phyloP scores from a whole-genome alignment of 2,329 filamentous ascomycete species.

The Juglanconis oblonga region DNA sequence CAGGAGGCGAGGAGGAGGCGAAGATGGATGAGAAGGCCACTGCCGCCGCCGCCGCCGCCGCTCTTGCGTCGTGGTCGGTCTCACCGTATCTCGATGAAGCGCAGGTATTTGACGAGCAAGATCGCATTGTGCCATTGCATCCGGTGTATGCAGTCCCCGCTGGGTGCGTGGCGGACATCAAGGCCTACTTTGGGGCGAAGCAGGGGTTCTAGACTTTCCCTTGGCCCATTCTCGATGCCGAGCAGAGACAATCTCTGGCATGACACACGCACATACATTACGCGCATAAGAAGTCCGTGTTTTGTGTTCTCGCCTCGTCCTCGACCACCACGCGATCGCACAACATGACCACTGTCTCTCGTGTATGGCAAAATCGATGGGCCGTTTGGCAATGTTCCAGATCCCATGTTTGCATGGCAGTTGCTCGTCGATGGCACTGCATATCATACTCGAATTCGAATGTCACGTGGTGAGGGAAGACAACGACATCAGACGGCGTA shows the following conservation, averaged over 20 bases:
- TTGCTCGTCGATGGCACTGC: conserved; percentile 6
- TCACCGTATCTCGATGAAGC: conserved; percentile 48
- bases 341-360: not conserved
- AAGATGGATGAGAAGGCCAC: conserved; percentile 23
- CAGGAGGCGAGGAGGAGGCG: conserved; percentile 27
- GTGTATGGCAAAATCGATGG: not conserved
- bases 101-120: conserved; percentile 67
- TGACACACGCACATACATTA: not conserved
- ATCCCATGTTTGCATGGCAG: conserved; percentile 4
- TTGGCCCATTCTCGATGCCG: not conserved
- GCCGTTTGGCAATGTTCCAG: conserved; percentile 8
- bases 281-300: not conserved
- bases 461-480: conserved; percentile 16
- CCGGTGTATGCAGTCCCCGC: conserved; percentile 84
- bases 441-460: conserved; percentile 9
- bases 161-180: conserved; percentile 61
- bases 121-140: conserved; percentile 69
- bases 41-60: not conserved
- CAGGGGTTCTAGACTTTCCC: conserved; percentile 45
- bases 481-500: conserved; percentile 10
- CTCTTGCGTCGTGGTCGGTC: conserved; percentile 37
- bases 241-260: conserved; percentile 9
- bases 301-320: not conserved
- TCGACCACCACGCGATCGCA: not conserved
- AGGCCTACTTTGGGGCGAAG: conserved; percentile 61